Base-by-base conservation (phyloP, 805 yeast genomes). In the Wickerhamiella sorbophila region DNA sequence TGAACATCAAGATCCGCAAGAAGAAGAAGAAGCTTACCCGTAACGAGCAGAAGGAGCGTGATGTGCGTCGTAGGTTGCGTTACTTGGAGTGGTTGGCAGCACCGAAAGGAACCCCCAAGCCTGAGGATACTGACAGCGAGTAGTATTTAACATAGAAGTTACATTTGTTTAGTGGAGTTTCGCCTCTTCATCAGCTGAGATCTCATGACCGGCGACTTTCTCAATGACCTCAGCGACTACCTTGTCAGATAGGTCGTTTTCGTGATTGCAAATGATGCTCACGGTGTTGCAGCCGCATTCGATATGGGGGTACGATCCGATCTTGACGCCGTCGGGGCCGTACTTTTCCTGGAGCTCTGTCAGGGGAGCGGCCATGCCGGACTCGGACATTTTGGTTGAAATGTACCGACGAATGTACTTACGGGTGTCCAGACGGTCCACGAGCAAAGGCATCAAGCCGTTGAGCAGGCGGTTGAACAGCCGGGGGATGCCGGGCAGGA, bases 71-170 rank as follows among this genome's bases (percentile, higher is more conserved):
- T 68, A 79, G 98, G 65, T 66, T 85, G 62, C 78, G 97, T 65
- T 82, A 88, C 62, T 70, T 88, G 42, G 95, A 83, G 54, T 88
- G 98, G 98, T 72, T 88, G 59, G 79, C 78, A 52, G 75, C 93
- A 54, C 95, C 98, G 51, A 91, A 91, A 76, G 98, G 98, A 26
- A 91, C 98, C 17, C 97, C 97, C 52, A 82, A 81, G 60, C 94
- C 95, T 4, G 76, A 69, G 24, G 94, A 91, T 57, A 79, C 96
- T 31, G 97, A 91, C 57, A 95, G 84, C 49, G 97, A 88, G 61
- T 88, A 79, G 72, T 15, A 14, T 19, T 8, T 17, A 10, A 27
- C 16, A 31, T 15, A 31, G n/a, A 9, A n/a, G 16, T 9, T 12
- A 12, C 6, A 31, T 31, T 5, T 10, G 40, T 19, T 14, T 19